Conservation (phyloP, 2,329 filamentous ascomycete species). For the Aspergillus tubingensis region DNA sequence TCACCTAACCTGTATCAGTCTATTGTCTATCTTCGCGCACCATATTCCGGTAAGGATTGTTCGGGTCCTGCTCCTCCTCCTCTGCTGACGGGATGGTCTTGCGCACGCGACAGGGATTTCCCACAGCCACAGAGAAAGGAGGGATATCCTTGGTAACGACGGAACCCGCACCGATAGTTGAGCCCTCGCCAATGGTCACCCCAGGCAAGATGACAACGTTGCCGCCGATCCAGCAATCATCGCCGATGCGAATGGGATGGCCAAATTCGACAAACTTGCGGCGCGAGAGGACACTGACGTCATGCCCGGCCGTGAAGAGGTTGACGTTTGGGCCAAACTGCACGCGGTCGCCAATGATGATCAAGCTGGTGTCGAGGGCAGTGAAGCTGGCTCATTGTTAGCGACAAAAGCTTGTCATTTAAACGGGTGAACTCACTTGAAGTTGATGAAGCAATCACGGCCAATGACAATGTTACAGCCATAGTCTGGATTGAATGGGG, state of each 20-base stretch:
- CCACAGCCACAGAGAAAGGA: slow-evolving; percentile 35
- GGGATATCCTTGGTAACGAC: slow-evolving; percentile 44
- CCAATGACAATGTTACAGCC: slow-evolving; percentile 36
- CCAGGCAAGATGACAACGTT: slow-evolving; percentile 48
- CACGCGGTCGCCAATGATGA: slow-evolving; percentile 56
- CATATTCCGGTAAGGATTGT: slow-evolving; percentile 25
- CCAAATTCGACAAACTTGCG: slow-evolving; percentile 55
- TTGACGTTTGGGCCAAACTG: slow-evolving; percentile 57
- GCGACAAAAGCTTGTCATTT: too few relatives aligned
- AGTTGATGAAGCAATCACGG: slow-evolving; percentile 36
- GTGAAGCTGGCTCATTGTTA: slow-evolving; percentile 50
- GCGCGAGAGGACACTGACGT: slow-evolving; percentile 52
- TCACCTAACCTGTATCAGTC: not conserved
- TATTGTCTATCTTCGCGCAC: slow-evolving; percentile 17
- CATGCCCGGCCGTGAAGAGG: slow-evolving; percentile 57
- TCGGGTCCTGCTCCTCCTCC: slow-evolving; percentile 28
- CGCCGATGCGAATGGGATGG: slow-evolving; percentile 49
- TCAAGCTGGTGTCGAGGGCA: slow-evolving; percentile 55
- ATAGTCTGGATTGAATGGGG: slow-evolving; percentile 36
- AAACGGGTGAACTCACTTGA: slow-evolving; percentile 25
- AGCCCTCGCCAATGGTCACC: slow-evolving; percentile 46
- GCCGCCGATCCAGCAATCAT: slow-evolving; percentile 54
- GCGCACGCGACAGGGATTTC: slow-evolving; percentile 27
- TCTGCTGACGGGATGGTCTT: slow-evolving; percentile 27
- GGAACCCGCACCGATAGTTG: slow-evolving; percentile 42